A percentile compares a stretch with the other conserved stretches of the same genome.
phyloP scores from a whole-genome alignment of 2,329 filamentous ascomycete species.

The Ophiosphaerella herpotricha region DNA sequence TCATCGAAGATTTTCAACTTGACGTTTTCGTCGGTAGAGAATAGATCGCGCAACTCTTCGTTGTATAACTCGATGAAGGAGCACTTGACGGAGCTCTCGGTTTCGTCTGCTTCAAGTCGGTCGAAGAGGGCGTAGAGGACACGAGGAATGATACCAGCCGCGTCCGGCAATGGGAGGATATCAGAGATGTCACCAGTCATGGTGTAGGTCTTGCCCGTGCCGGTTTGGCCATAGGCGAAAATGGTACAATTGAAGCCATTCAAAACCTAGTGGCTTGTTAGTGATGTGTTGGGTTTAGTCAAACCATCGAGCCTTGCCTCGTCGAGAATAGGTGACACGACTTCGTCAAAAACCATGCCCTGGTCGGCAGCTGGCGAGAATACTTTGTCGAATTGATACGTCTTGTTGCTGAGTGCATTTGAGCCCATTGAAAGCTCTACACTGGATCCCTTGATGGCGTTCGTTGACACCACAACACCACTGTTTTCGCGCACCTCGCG shows the following conservation, averaged over 20 bases:
- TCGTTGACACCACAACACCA: slow-evolving; percentile 84
- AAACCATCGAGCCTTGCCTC: slow-evolving; percentile 63
- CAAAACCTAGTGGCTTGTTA: slow-evolving; percentile 68
- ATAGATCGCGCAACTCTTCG: slow-evolving; percentile 89
- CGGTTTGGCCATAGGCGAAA: slow-evolving; percentile 97
- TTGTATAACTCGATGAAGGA: slow-evolving; percentile 99
- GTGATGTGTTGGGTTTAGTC: neutral
- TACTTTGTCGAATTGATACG: slow-evolving; percentile 95
- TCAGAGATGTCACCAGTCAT: slow-evolving; percentile 99
- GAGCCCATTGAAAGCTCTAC: slow-evolving; percentile 92
- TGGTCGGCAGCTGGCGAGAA: slow-evolving; percentile 96
- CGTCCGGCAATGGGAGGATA: slow-evolving; percentile 85
- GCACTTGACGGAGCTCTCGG: slow-evolving; percentile 90
- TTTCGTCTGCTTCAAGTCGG: slow-evolving; percentile 75
- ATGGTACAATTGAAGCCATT: slow-evolving; percentile 97
- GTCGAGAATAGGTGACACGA: slow-evolving; percentile 88
- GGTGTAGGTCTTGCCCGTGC: slow-evolving; percentile 97
- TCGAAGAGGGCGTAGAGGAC: slow-evolving; percentile 85
- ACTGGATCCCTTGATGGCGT: slow-evolving; percentile 82
- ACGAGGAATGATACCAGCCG: slow-evolving; percentile 92
- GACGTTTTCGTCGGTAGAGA: slow-evolving; percentile 76
- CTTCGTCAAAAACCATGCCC: slow-evolving; percentile 91
- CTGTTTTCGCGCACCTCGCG: slow-evolving; percentile 94
- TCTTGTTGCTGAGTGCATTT: slow-evolving; percentile 91
- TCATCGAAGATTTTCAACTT: slow-evolving; percentile 97